phyloP scores from a whole-genome alignment of 768 basidiomycete species.

The Leccinum pellstonianum region DNA sequence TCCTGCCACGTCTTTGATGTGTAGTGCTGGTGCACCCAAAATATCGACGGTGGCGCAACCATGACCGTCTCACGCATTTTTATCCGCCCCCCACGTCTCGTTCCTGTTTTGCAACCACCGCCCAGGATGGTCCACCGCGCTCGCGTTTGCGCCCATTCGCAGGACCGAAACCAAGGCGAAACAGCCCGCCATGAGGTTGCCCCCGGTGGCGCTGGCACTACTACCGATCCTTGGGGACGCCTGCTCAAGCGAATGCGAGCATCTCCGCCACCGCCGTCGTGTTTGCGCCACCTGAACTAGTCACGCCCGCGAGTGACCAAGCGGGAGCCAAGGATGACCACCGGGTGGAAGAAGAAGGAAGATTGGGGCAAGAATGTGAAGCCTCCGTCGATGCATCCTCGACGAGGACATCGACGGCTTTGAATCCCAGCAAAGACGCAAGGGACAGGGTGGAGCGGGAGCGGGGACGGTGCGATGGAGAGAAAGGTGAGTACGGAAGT shows the following conservation, averaged over 20 bases:
- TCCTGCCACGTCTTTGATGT: slow-evolving; percentile 36
- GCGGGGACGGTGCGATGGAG: slow-evolving; percentile 36
- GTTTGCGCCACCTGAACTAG: slow-evolving; percentile 64
- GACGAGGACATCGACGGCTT: slow-evolving; percentile 90
- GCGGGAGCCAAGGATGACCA: slow-evolving; percentile 28
- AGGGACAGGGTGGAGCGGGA: slow-evolving; percentile 40
- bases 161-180: slow-evolving; percentile 63
- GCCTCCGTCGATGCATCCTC: slow-evolving; percentile 82
- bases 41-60: slow-evolving; percentile 37
- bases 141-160: slow-evolving; percentile 84
- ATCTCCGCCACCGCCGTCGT: slow-evolving; percentile 63
- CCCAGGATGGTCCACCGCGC: slow-evolving; percentile 83
- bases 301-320: slow-evolving; percentile 31
- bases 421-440: slow-evolving; percentile 55
- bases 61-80: slow-evolving; percentile 27
- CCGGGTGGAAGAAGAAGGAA: slow-evolving; percentile 43
- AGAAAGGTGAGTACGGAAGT: slow-evolving; percentile 52
- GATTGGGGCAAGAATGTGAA: slow-evolving; percentile 90
- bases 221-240: slow-evolving; percentile 6
- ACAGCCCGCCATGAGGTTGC: slow-evolving; percentile 33
- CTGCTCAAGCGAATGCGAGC: slow-evolving; percentile 25
- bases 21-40: slow-evolving; percentile 24
- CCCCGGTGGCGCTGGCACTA: slow-evolving; percentile 51
- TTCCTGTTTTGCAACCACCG: neutral
- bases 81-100: slow-evolving; percentile 1